These are phyloP conservation scores for Chaetomium fimeti DNA, from an alignment of 495 filamentous ascomycete species.

Conservation along the genomic window DNA sequence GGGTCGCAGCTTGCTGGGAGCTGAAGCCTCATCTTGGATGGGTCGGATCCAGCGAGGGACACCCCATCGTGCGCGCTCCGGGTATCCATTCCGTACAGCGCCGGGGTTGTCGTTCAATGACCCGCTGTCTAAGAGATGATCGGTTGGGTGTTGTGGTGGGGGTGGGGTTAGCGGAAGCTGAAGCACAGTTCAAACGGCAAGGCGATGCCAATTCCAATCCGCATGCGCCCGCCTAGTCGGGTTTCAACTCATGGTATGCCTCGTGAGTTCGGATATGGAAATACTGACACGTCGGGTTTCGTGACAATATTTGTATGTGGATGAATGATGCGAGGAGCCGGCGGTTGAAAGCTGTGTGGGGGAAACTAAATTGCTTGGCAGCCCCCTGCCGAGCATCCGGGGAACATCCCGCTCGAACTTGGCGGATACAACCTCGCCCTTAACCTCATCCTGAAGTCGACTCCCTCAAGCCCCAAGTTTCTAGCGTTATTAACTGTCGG, in stretches of 20 bases:
- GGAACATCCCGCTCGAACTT: no score
- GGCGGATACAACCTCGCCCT: no score
- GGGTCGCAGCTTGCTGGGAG: constrained; percentile 79
- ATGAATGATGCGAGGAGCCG: not conserved
- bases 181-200: not conserved
- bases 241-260: constrained; percentile 27
- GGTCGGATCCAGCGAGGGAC: constrained; percentile 30
- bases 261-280: not conserved
- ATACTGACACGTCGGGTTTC: not conserved
- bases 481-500: no score
- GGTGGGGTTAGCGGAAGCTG: not conserved
- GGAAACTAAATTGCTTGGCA: constrained; percentile 27
- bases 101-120: not conserved
- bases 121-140: not conserved
- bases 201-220: constrained; percentile 24
- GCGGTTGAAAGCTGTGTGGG: constrained; percentile 5
- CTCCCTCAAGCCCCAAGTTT: no score
- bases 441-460: no score
- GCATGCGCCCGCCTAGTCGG: constrained; percentile 26
- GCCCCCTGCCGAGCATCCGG: no score
- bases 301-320: not conserved
- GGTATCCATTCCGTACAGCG: constrained; percentile 26
- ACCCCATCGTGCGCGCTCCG: constrained; percentile 29
- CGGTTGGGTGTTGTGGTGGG: no score
- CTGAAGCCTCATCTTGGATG: constrained; percentile 40